A percentile compares a stretch with the other conserved stretches of the same genome.
phyloP scores from a whole-genome alignment of 176 grass and related monocot species.

The Ampelocalamus luodianensis region DNA sequence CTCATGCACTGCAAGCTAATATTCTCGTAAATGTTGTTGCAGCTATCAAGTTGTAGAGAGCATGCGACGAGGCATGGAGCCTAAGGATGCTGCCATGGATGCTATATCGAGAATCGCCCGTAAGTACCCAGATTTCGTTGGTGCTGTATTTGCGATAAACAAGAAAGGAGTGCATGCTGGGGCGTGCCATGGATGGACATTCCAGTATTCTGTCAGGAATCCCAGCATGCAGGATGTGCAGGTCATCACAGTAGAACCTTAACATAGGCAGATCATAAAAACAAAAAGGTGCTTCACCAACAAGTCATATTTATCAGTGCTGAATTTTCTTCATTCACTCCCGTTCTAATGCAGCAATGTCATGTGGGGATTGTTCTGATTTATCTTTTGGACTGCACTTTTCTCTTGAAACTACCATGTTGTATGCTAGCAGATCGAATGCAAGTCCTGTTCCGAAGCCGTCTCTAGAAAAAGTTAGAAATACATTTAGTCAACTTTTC shows the following conservation, averaged over 20 bases:
- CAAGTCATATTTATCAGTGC: neutral
- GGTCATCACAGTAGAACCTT: slow-evolving; percentile 72
- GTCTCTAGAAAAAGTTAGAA: neutral
- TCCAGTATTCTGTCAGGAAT: slow-evolving; percentile 82
- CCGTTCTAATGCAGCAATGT: neutral
- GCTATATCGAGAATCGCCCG: slow-evolving; percentile 86
- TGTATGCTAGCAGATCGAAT: slow-evolving; percentile 26
- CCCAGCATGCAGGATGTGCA: slow-evolving; percentile 75
- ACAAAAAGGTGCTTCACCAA: slow-evolving; percentile 13
- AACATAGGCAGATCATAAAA: neutral
- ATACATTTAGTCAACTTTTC: neutral
- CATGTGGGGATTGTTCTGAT: slow-evolving; percentile 1
- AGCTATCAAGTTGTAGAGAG: slow-evolving; percentile 97
- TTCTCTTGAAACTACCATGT: neutral
- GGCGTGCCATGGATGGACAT: slow-evolving; percentile 87
- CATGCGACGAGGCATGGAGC: slow-evolving; percentile 86
- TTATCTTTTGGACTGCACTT: slow-evolving; percentile 4
- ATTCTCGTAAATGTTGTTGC: slow-evolving; percentile 1
- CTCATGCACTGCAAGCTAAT: neutral
- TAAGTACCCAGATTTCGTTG: slow-evolving; percentile 74
- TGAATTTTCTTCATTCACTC: neutral
- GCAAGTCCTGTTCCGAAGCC: neutral
- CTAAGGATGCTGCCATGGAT: slow-evolving; percentile 65
- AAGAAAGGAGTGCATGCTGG: slow-evolving; percentile 66
- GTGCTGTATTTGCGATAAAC: slow-evolving; percentile 75